Base-by-base conservation (phyloP, 768 basidiomycete species). In the Leucocoprinus sp. region DNA sequence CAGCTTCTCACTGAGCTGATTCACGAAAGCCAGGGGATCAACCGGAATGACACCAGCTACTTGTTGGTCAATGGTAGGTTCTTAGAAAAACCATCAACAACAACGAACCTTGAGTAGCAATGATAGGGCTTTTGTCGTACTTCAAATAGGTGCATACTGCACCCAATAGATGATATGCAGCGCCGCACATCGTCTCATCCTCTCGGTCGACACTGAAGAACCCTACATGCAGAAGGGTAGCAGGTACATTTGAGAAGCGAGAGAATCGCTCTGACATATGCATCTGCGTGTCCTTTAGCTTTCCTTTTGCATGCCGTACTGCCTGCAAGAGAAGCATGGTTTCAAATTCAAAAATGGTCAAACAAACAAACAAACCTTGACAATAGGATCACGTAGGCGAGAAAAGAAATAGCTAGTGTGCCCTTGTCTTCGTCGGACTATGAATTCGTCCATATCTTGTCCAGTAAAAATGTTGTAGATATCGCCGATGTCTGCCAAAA, bases 181-280 rank as follows among this genome's bases (percentile, higher is more conserved):
- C 83, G 26, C 72, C 68, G 3, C 90, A 76, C n/a, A 93, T 72
- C 45, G 80, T 78, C 50, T 88, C 84, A 45, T 90, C 84, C 18
- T 76, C 71, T 12, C 76, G 69, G 50, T 82, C 80, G 21, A 92
- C 70, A 51, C 84, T 89, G 12, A 90, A 70, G 62, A 96, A 73
- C 15, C 88, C 87, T 23, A 91, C 75, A 54, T 93, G 92, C n/a
- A 95, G 67, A 37, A 96, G 64, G 0, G 87, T 84, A 0, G 90
- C 86, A 5, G 88, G 83, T 15, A 92, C 82, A 55, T 92, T 93
- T 2, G 82, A 86, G 49, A 89, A 82, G 43, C 85, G 73, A 5
- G 84, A 78, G 52, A 83, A 80, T 7, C 87, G 71, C 49, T 85
- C 85, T 3, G 74, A 63, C 5, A 76, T 64, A 1, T 72, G 61